Evolutionary conservation across 208 protist genomes (phyloP).

Genomic region (Crithidia acanthocephali): DNA sequence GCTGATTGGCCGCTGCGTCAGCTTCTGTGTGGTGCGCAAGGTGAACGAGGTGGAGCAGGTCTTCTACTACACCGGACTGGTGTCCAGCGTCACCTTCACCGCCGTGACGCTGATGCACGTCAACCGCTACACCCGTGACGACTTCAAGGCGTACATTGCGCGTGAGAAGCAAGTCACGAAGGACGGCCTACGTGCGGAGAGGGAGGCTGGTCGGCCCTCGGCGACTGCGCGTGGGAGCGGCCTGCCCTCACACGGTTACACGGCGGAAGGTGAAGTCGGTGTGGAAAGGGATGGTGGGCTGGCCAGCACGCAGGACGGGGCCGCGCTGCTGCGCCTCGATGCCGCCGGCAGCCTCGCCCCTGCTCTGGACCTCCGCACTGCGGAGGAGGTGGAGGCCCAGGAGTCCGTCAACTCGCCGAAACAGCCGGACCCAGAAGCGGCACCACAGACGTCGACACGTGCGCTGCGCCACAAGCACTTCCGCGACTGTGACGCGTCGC

Average conservation of each 20-base stretch:
- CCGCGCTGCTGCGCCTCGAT: background rate
- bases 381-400: background rate
- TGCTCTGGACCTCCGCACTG: background rate
- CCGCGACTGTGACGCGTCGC: constrained; percentile 5
- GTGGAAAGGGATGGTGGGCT: background rate
- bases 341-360: constrained; percentile 6
- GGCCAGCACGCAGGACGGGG: background rate
- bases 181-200: background rate
- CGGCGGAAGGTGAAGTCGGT: background rate
- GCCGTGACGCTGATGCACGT: constrained; percentile 71
- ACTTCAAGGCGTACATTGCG: constrained; percentile 36
- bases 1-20: constrained; percentile 72
- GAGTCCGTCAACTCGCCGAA: background rate
- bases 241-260: constrained; percentile 1
- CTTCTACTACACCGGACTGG: constrained; percentile 68
- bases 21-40: constrained; percentile 45
- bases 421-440: background rate
- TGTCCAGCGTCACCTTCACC: constrained; percentile 58
- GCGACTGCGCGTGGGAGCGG: background rate
- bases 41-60: constrained; percentile 31
- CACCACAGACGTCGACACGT: background rate
- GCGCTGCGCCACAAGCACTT: background rate
- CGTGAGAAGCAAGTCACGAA: background rate
- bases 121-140: constrained; percentile 51
- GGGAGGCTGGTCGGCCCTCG: background rate